Percentiles rank a stretch among this genome's conserved stretches.
Conservation (phyloP, 805 yeast genomes). For the Nakazawaea populi region DNA sequence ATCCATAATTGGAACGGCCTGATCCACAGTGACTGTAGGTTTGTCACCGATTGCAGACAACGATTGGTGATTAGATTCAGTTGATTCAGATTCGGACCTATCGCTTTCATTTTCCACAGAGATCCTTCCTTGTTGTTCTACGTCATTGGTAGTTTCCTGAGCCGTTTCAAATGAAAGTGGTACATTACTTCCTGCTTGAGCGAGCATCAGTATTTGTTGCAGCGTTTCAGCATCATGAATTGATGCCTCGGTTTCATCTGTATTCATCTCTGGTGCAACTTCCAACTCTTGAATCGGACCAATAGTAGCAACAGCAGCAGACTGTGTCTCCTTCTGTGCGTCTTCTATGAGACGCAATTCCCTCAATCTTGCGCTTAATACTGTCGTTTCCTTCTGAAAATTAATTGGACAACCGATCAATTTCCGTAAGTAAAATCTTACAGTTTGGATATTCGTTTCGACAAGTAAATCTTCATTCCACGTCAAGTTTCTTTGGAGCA, state of each 20-base stretch:
- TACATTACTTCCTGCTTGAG: background rate
- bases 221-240: background rate
- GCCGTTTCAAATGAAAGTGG: background rate
- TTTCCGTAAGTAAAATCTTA: conserved; percentile 41
- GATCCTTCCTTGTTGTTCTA: background rate
- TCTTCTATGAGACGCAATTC: background rate
- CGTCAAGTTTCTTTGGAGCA: background rate
- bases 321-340: background rate
- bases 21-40: too few relatives aligned
- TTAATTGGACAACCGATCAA: conserved; percentile 36
- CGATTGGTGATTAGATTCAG: too few relatives aligned
- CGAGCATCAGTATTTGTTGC: background rate
- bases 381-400: conserved; percentile 27
- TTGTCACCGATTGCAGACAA: too few relatives aligned
- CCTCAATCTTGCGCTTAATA: conserved; percentile 12
- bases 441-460: conserved; percentile 18
- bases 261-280: background rate
- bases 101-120: background rate
- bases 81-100: too few relatives aligned
- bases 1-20: background rate
- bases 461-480: conserved; percentile 1
- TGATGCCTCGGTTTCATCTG: background rate
- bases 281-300: background rate
- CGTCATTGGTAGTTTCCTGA: background rate
- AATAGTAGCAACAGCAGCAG: background rate